phyloP scores from a whole-genome alignment of 2,329 filamentous ascomycete genomes.

The Sporothrix variecibatus region DNA sequence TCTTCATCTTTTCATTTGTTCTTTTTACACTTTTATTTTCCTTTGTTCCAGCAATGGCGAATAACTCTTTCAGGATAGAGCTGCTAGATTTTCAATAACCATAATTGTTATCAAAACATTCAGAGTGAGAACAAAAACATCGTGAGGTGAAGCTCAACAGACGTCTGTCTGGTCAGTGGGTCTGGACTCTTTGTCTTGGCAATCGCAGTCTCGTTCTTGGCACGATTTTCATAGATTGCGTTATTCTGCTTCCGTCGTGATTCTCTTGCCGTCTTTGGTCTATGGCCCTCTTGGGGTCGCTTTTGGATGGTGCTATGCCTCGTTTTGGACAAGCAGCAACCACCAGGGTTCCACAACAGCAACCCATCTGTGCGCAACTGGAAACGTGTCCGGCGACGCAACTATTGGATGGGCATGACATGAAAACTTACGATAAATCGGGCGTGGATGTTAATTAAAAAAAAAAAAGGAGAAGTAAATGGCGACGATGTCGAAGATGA shows the following conservation, averaged over 20 bases:
- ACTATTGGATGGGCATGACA: background rate
- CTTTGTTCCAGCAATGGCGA: background rate
- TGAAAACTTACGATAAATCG: background rate
- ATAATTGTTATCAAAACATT: background rate
- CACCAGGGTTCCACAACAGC: too few relatives aligned
- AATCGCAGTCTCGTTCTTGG: background rate
- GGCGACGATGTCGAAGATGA: background rate
- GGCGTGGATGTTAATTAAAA: background rate
- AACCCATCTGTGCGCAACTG: too few relatives aligned
- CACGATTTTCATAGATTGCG: background rate
- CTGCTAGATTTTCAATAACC: background rate
- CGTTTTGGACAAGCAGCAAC: background rate
- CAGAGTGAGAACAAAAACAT: too few relatives aligned
- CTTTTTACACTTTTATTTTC: background rate
- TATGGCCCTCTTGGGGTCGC: too few relatives aligned
- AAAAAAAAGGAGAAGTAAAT: too few relatives aligned
- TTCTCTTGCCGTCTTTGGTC: too few relatives aligned
- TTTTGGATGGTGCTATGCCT: background rate
- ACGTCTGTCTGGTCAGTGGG: background rate
- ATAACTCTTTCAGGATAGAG: background rate
- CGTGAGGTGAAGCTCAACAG: background rate
- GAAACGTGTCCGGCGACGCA: too few relatives aligned
- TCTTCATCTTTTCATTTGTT: background rate
- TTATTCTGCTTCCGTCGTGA: background rate
- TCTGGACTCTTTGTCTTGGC: background rate